Percentiles rank a stretch among this genome's conserved stretches.
Conservation (phyloP, 495 filamentous ascomycete species). For the Aspergillus baeticus region DNA sequence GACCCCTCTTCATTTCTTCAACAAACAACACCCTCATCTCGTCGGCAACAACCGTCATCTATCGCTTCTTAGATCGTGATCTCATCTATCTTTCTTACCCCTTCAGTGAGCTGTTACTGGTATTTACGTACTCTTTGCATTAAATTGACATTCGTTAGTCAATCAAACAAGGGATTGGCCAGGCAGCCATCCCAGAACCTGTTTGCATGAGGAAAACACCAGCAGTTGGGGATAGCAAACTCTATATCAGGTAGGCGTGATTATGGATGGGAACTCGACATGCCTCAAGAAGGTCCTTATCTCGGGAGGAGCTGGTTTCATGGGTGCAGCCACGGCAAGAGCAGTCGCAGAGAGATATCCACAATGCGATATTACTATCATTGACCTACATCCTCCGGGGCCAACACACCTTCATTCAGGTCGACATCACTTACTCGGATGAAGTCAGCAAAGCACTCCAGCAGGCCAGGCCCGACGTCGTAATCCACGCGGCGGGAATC, state of each 20-base stretch:
- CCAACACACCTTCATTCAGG: slow-evolving; percentile 34
- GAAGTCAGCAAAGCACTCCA: slow-evolving; percentile 31
- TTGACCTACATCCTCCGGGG: slow-evolving; percentile 40
- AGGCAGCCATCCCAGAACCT: too few relatives aligned
- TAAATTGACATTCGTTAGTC: too few relatives aligned
- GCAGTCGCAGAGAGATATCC: slow-evolving; percentile 44
- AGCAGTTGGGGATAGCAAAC: background rate
- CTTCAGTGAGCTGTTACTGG: too few relatives aligned
- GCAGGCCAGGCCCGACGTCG: slow-evolving; percentile 34
- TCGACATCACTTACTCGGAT: slow-evolving; percentile 35
- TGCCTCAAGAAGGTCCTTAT: slow-evolving; percentile 42
- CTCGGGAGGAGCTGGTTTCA: slow-evolving; percentile 55
- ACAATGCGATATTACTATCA: slow-evolving; percentile 40
- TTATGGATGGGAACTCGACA: slow-evolving; percentile 14
- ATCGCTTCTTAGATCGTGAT: too few relatives aligned
- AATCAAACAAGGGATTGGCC: too few relatives aligned
- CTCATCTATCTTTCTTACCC: too few relatives aligned
- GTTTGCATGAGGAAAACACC: too few relatives aligned
- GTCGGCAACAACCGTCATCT: too few relatives aligned
- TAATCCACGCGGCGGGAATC: slow-evolving; percentile 49
- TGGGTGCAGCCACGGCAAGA: slow-evolving; percentile 44
- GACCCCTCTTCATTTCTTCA: too few relatives aligned
- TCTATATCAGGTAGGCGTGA: background rate
- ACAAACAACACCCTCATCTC: too few relatives aligned
- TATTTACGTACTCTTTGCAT: too few relatives aligned